Conservation (phyloP, 2,329 filamentous ascomycete genomes). For the Colletotrichum tropicicola region DNA sequence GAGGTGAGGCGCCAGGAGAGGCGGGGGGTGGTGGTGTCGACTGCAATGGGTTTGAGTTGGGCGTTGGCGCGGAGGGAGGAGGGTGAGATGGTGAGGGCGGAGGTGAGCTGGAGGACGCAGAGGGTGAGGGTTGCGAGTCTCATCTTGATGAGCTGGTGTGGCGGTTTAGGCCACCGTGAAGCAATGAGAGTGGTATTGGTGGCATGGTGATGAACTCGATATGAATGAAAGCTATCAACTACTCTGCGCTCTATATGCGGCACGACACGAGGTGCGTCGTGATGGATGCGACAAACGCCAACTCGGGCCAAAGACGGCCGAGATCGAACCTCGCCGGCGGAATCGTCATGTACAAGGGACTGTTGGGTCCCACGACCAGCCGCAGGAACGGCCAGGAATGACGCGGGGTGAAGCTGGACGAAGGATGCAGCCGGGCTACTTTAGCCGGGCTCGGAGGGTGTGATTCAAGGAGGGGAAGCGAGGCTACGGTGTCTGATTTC, state of each 20-base stretch:
- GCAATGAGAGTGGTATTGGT: not conserved
- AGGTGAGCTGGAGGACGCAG: not conserved
- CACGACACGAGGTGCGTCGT: too few relatives aligned
- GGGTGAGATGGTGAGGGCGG: constrained; percentile 1
- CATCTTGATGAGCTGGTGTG: not conserved
- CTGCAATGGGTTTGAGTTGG: constrained; percentile 2
- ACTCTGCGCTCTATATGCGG: too few relatives aligned
- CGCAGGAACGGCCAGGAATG: not conserved
- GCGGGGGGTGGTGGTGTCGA: constrained; percentile 12
- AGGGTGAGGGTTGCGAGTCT: not conserved
- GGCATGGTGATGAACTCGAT: not conserved
- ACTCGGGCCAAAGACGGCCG: not conserved
- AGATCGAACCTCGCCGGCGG: not conserved
- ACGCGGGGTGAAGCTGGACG: not conserved
- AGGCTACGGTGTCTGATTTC: not conserved
- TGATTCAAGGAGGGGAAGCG: not conserved
- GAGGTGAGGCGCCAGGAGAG: not conserved
- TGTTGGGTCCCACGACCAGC: not conserved
- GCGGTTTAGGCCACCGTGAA: not conserved
- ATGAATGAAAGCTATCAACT: not conserved
- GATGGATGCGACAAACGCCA: not conserved
- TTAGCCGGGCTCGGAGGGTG: not conserved
- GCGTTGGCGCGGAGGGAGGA: constrained; percentile 18
- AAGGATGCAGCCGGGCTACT: not conserved
- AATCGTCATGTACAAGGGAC: not conserved